Evolutionary conservation across 805 yeast species (phyloP).

Genomic region (Teunomyces kruisii): DNA sequence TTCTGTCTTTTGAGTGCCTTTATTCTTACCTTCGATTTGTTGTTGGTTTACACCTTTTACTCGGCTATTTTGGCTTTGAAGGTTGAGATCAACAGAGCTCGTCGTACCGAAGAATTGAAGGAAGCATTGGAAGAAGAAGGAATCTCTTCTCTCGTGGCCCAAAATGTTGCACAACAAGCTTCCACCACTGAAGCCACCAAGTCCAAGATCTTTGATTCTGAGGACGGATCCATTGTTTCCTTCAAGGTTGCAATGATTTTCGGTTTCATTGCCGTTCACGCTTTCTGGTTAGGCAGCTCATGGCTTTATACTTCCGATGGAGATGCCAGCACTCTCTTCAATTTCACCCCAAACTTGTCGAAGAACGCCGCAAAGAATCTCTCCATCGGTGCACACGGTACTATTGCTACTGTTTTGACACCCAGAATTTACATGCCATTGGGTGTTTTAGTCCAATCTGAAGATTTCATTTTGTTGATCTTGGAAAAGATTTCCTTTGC

Average conservation of each 20-base stretch:
- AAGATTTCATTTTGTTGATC: slow-evolving; percentile 54
- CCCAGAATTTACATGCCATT: slow-evolving; percentile 58
- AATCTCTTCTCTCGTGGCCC: slow-evolving; percentile 67
- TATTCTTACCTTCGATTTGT: slow-evolving; percentile 67
- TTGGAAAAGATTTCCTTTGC: slow-evolving; percentile 61
- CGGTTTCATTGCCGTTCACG: slow-evolving; percentile 60
- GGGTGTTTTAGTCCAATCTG: slow-evolving; percentile 55
- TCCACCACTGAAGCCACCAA: slow-evolving; percentile 31
- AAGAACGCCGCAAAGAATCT: slow-evolving; percentile 44
- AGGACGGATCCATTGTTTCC: slow-evolving; percentile 41
- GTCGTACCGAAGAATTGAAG: slow-evolving; percentile 74
- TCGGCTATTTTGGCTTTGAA: slow-evolving; percentile 83
- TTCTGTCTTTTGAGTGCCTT: slow-evolving; percentile 76
- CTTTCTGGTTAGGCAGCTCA: slow-evolving; percentile 66
- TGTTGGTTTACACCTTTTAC: slow-evolving; percentile 76
- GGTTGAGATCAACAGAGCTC: slow-evolving; percentile 83
- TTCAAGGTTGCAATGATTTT: slow-evolving; percentile 62
- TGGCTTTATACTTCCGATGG: slow-evolving; percentile 50
- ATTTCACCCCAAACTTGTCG: slow-evolving; percentile 31
- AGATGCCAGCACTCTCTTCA: slow-evolving; percentile 9
- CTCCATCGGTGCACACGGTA: slow-evolving; percentile 46
- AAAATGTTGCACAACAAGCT: slow-evolving; percentile 56
- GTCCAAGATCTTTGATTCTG: slow-evolving; percentile 21
- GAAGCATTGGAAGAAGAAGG: slow-evolving; percentile 93
- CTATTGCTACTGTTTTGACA: slow-evolving; percentile 58